Percentiles rank a stretch among this genome's conserved stretches.
phyloP scores from a whole-genome alignment of 2,329 filamentous ascomycete genomes.

The Penicillium digitatum region DNA sequence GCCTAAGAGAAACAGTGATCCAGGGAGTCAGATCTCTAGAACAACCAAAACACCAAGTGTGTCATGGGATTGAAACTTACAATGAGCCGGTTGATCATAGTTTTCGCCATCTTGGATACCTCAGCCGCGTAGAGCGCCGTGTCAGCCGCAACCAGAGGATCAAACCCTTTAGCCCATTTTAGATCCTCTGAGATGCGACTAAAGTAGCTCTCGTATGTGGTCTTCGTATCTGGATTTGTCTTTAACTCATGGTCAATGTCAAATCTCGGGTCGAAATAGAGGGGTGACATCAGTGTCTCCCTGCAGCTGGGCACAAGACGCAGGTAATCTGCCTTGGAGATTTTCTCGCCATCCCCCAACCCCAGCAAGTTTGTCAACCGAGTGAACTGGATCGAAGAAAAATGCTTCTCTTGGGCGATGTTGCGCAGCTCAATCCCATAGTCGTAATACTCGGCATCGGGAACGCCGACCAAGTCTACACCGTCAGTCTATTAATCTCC shows the following conservation, averaged over 20 bases:
- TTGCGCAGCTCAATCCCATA: slow-evolving; percentile 6
- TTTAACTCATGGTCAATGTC: slow-evolving; percentile 3
- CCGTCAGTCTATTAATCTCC: not conserved
- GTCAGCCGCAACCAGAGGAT: not conserved
- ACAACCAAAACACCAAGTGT: not conserved
- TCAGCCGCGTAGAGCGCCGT: not conserved
- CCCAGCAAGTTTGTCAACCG: not conserved
- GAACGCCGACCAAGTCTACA: slow-evolving; percentile 9
- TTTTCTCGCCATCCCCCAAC: slow-evolving; percentile 3
- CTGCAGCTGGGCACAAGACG: slow-evolving; percentile 4
- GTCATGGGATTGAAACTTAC: not conserved
- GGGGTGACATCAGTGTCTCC: slow-evolving; percentile 7
- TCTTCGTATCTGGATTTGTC: slow-evolving; percentile 5
- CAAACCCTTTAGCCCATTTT: slow-evolving; percentile 6
- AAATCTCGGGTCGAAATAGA: slow-evolving; percentile 4
- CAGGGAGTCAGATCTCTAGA: not conserved
- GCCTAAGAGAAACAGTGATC: not conserved
- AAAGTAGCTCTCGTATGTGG: slow-evolving; percentile 6
- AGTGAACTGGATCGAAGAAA: slow-evolving; percentile 7
- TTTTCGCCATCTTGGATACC: slow-evolving; percentile 5
- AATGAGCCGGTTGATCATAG: slow-evolving; percentile 5
- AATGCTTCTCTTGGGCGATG: slow-evolving; percentile 1
- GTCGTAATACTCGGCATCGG: slow-evolving; percentile 5
- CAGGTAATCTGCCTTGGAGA: slow-evolving; percentile 2
- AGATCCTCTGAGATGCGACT: slow-evolving; percentile 9